Conservation (phyloP, 345 rosid species). For the Psidium friedrichsthalianum region DNA sequence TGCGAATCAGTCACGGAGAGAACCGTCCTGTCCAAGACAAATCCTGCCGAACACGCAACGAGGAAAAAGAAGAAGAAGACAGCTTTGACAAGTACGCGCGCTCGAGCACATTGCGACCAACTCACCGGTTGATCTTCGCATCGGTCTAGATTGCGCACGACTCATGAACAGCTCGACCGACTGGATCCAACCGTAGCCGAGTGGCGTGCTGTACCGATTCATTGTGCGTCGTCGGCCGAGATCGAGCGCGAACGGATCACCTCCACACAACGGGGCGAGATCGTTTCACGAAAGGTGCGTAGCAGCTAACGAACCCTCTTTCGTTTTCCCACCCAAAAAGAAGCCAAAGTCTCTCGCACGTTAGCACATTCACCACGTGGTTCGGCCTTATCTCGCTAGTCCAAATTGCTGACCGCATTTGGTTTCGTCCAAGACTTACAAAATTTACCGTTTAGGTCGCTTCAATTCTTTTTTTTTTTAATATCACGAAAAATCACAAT, state of each 20-base stretch:
- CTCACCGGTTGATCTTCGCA: too few relatives aligned
- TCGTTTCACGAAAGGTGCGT: neutral
- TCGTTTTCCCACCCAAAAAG: neutral
- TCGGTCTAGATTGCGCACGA: too few relatives aligned
- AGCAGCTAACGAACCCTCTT: neutral
- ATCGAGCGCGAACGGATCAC: neutral
- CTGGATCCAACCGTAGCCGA: neutral
- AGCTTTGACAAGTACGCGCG: neutral
- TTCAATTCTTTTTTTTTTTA: too few relatives aligned
- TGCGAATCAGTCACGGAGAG: neutral
- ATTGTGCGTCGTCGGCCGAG: neutral
- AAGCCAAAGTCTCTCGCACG: neutral
- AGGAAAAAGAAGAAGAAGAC: too few relatives aligned
- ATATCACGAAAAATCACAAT: too few relatives aligned
- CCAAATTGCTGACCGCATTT: neutral
- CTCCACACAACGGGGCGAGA: neutral
- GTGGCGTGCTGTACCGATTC: fast-evolving
- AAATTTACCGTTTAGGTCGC: too few relatives aligned
- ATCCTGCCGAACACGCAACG: neutral
- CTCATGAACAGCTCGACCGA: too few relatives aligned
- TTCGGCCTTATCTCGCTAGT: neutral
- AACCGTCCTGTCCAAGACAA: neutral
- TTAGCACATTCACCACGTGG: neutral
- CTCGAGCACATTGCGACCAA: neutral
- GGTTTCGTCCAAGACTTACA: neutral